Base-by-base conservation (phyloP, 1,139 yeast genomes). In the Lodderomyces theae region DNA sequence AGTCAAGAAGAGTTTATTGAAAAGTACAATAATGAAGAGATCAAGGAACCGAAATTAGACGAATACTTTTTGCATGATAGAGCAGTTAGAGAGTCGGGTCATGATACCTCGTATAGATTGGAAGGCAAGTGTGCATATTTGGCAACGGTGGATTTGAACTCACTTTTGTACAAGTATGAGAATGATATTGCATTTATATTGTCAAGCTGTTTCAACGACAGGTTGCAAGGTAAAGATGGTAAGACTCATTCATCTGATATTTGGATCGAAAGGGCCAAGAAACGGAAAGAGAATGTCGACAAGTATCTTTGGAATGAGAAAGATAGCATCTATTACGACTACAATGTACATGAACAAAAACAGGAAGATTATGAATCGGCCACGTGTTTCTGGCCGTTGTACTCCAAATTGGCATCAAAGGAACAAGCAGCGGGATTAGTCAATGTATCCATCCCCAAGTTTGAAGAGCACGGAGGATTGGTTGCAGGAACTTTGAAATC, bases 71-170 rank as follows among this genome's bases (percentile, higher is more conserved):
- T 86, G 42, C 96, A 92, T 59, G 98, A 92, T 61, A 75, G 97
- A 46, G 97, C 96, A 1, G 96, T 92, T 12, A 78, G 98, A 56
- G 98, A 92, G 63, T 84, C 95, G 35, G 98, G 98, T 1, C 98
- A 92, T 60, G 98, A 92, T 60, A 94, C 97, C 0, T 76, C 92
- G 2, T 89, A 90, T 58, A 74, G 98, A 54, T 69, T 92, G 41
- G 97, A 90, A 64, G 95, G 96, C 26, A 77, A 79, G 39, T 88
- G 96, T 63, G 97, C 96, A 0, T 71, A 86, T 57, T 67, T 92
- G 49, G 97, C 96, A 2, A 92, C 97, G 0, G 84, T 92, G 41
- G 98, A 92, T 60, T 72, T 92, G 54, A 90, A 90, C 63, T 75
- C 95, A 4, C 68, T 94, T 52, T 69, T 92, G 26, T 90, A 87